Conservation (phyloP, 169 alveolate species). For the Eimeria mitis region DNA sequence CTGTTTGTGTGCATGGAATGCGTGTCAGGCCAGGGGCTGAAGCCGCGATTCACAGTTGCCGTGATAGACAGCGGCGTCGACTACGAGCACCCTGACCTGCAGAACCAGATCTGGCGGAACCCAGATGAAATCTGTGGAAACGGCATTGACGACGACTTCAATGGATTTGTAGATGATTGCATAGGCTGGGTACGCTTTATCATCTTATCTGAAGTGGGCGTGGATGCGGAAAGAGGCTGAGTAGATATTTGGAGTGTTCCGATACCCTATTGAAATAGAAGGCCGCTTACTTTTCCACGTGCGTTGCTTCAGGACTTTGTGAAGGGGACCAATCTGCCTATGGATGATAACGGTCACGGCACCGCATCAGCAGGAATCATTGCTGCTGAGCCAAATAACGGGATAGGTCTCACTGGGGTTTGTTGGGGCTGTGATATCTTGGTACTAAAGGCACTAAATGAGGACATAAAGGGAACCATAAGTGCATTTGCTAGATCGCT, state of each 20-base stretch:
- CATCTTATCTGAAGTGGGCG: neutral
- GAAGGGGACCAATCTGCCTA: constrained; percentile 83
- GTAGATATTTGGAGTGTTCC: neutral
- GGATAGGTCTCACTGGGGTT: constrained; percentile 87
- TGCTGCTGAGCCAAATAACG: constrained; percentile 87
- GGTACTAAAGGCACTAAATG: constrained; percentile 86
- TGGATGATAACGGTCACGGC: constrained; percentile 88
- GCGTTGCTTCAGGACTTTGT: constrained; percentile 85
- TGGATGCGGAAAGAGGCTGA: neutral
- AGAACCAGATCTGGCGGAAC: constrained; percentile 86
- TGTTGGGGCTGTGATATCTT: constrained; percentile 87
- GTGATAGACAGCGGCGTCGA: constrained; percentile 88
- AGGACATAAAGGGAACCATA: constrained; percentile 86
- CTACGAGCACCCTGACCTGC: constrained; percentile 88
- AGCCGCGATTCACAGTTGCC: constrained; percentile 83
- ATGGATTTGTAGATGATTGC: constrained; percentile 88
- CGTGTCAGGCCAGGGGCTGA: constrained; percentile 51
- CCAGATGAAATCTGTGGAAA: constrained; percentile 85
- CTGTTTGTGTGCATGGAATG: neutral
- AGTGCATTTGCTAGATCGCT: constrained; percentile 87
- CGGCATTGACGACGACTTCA: constrained; percentile 86
- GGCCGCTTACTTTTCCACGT: neutral
- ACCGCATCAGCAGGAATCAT: constrained; percentile 88
- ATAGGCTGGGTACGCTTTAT: constrained; percentile 86
- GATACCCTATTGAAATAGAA: neutral